A percentile compares a stretch with the other conserved stretches of the same genome.
Conservation (phyloP, 148 eudicot species). For the Mesembryanthemum crystallinum region DNA sequence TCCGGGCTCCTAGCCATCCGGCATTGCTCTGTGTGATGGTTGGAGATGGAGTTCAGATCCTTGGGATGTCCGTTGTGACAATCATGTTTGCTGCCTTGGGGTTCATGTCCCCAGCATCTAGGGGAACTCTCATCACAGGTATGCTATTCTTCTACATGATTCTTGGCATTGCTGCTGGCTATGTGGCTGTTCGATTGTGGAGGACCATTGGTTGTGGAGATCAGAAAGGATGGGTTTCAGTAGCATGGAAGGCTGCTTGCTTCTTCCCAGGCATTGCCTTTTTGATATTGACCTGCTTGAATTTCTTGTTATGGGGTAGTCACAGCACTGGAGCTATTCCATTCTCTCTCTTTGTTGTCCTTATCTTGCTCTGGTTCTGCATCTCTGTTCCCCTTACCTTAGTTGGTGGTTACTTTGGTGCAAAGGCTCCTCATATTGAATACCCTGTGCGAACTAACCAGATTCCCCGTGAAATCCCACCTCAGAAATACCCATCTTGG, state of each 20-base stretch:
- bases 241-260: conserved; percentile 76
- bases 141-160: conserved; percentile 75
- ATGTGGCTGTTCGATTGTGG: conserved; percentile 75
- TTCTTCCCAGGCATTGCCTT: conserved; percentile 78
- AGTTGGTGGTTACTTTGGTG: conserved; percentile 76
- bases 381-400: conserved; percentile 78
- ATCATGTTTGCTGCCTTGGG: conserved; percentile 75
- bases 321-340: conserved; percentile 84
- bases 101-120: conserved; percentile 81
- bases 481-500: conserved; percentile 85
- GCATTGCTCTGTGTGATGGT: conserved; percentile 78
- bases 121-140: conserved; percentile 72
- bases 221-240: conserved; percentile 63
- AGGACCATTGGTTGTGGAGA: conserved; percentile 70
- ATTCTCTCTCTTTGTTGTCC: conserved; percentile 60
- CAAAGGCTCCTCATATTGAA: conserved; percentile 72
- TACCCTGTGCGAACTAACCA: conserved; percentile 80
- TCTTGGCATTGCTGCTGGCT: conserved; percentile 75
- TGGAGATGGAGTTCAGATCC: conserved; percentile 85
- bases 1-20: conserved; percentile 62
- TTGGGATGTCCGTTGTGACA: conserved; percentile 74
- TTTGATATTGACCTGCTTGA: conserved; percentile 49
- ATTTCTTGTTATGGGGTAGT: conserved; percentile 75
- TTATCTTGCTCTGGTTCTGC: conserved; percentile 77
- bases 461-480: conserved; percentile 77